Evolutionary conservation across 371 early-diverging fungal species (phyloP), one percentile per base, ranked within the genome.

Genomic region (Mucor velutinosus): DNA sequence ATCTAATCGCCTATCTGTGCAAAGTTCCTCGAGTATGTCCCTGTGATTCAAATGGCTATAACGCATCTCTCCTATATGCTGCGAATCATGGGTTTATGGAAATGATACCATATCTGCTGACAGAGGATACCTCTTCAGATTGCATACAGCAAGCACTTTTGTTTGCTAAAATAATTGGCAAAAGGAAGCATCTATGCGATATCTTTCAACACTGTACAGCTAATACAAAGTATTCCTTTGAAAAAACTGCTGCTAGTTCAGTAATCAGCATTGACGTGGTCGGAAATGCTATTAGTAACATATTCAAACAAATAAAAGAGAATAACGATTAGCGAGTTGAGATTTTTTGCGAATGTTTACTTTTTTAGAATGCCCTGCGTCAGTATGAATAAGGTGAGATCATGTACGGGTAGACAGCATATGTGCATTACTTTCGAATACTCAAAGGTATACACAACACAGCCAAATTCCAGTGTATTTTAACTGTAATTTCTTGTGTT

Each of bases 51-150:
- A 58, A 58, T 33, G 55, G 62, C 10, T 60, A 47, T 25, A 82
- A 76, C 56, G 29, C 74, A 1, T 76, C 82, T 0, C 49, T 82
- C 19, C 55, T 82, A 27, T 82, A 82, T 64, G 80, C 80, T 10
- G 82, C 78, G 1, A 77, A 77, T 47, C 80, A 82, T 69, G 82
- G 82, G 2, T 82, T 75, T 57, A 77, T 73, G 37, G 80, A 82
- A 41, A 74, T 82, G 66, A 78, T 80, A 57, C 63, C 45, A 0
- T 60, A 73, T 14, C 66, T 82, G 17, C 33, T 82, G 3, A 71
- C 76, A 3, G 41, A 55, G 4, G 29, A 58, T 7, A 82, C 82
- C 15, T 65, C 75, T 0, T 32, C 58, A 5, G 71, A 58, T 29
- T 66, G 77, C 27, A 69, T 82, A 60, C 70, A 78, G 17, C 62